Evolutionary conservation across 352 stramenopile genomes (phyloP), one percentile per base, ranked within the genome.

Genomic region (Pythium periplocum): DNA sequence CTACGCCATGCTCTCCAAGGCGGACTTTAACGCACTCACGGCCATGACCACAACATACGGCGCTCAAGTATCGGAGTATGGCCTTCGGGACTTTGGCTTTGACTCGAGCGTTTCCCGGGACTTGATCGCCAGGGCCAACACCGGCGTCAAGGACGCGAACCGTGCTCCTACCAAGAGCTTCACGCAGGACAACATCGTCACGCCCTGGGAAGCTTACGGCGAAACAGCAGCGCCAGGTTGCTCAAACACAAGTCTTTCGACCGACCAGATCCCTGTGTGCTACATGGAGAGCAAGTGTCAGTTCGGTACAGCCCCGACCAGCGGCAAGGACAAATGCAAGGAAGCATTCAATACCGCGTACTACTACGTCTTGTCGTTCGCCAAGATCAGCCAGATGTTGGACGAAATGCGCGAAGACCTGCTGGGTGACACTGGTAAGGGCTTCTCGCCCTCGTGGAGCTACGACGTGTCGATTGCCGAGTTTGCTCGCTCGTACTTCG

Each of bases 381-480:
- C 60, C 54, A 74, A 87, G 59, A 68, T 84, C 38, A 71, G 66
- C 6, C 63, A 50, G 4, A 83, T 77, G 72, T 59, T 93, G 39
- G 66, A 83, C 33, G 69, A 81, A 45, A 93, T 93, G 83, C 78
- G 78, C 17, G 71, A 93, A 51, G 69, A 83, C 6, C 64, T 90
- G 48, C 64, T 88, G 9, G 83, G 83, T 11, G 76, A 88, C 55
- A 80, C 74, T 4, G 76, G 71, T 53, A 83, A 71, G 11, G 60
- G 48, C 17, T 91, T 91, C 52, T 83, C 80, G 1, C 41, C 62
- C 6, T 59, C 53, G 4, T 91, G 81, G 81, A 80, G 78, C 37
- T 75, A 87, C 68, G 61, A 81, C 32, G 61, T 74, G 30, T 87
- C 76, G n/a, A 70, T 93, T 41, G 53, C 53, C 4, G 72, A 86